A percentile compares a stretch with the other conserved stretches of the same genome.
Evolutionary conservation across 176 grass and related monocot genomes (phyloP).

Genomic region (Carex kokanica): DNA sequence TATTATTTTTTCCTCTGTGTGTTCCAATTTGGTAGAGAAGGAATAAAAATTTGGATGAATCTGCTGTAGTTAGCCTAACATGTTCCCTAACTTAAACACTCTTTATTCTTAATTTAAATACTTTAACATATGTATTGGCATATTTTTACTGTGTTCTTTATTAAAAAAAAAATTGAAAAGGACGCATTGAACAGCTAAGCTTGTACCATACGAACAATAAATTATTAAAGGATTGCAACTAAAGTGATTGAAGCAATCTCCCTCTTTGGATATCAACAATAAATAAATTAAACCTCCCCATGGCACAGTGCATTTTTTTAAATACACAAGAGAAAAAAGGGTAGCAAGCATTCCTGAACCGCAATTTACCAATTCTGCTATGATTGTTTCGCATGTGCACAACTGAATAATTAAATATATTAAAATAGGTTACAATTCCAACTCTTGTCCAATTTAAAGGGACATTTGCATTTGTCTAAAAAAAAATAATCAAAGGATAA

Average conservation of each 20-base stretch:
- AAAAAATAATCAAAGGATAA: neutral
- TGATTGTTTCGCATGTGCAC: neutral
- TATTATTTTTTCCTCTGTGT: neutral
- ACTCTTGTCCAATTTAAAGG: neutral
- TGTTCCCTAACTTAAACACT: conserved; percentile 12
- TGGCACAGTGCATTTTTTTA: neutral
- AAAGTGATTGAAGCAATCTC: too few species aligned
- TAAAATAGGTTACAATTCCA: neutral
- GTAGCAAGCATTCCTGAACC: neutral
- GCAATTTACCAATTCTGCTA: neutral
- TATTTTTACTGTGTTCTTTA: neutral
- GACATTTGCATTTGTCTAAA: neutral
- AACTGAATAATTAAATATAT: neutral
- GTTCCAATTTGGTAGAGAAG: neutral
- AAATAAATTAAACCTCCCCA: neutral
- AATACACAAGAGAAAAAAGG: neutral
- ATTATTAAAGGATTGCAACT: neutral
- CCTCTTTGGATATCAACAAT: neutral
- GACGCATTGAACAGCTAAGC: neutral
- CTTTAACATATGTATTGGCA: neutral
- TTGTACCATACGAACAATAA: neutral
- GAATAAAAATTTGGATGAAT: neutral
- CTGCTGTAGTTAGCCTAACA: neutral
- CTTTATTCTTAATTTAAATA: neutral
- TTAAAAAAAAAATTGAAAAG: conserved; percentile 9